Percentiles rank a stretch among this genome's conserved stretches.
These are phyloP conservation scores for Debaryomyces udenii DNA, from an alignment of 1,139 yeast genomes.

Conservation along the genomic window DNA sequence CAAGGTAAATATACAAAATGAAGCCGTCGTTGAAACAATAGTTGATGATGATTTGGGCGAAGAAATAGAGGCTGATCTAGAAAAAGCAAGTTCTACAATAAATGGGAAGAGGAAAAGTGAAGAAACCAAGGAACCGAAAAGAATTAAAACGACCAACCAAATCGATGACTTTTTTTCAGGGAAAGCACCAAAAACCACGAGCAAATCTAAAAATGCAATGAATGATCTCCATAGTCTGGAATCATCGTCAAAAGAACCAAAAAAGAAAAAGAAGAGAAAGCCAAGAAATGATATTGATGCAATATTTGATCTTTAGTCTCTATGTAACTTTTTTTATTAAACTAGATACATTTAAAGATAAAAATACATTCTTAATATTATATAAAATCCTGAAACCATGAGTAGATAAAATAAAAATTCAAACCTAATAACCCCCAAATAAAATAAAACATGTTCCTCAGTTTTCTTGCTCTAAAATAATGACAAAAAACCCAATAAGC, in stretches of 20 bases:
- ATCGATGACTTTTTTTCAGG: slow-evolving; percentile 23
- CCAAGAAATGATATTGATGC: slow-evolving; percentile 57
- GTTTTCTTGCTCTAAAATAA: neutral
- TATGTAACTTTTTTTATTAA: slow-evolving; percentile 2
- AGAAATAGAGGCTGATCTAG: slow-evolving; percentile 10
- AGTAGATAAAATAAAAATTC: slow-evolving; percentile 1
- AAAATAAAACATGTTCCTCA: neutral
- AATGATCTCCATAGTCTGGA: no score
- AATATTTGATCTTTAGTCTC: slow-evolving; percentile 42
- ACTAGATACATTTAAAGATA: slow-evolving; percentile 1
- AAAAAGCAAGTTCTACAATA: slow-evolving; percentile 9
- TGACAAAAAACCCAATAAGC: neutral
- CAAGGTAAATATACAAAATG: slow-evolving; percentile 4
- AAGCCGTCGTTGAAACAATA: neutral
- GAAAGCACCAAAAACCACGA: neutral
- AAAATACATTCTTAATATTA: slow-evolving; percentile 8
- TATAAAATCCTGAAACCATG: slow-evolving; percentile 7
- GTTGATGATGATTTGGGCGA: slow-evolving; percentile 30
- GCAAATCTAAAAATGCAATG: no score
- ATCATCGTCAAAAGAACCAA: slow-evolving; percentile 7
- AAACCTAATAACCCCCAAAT: slow-evolving; percentile 4
- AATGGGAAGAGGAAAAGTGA: slow-evolving; percentile 13
- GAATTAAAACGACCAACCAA: slow-evolving; percentile 12
- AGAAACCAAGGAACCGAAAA: slow-evolving; percentile 9
- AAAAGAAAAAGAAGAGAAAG: slow-evolving; percentile 47